Conservation (phyloP, 129 eudicot species). For the Solidago caesia region DNA sequence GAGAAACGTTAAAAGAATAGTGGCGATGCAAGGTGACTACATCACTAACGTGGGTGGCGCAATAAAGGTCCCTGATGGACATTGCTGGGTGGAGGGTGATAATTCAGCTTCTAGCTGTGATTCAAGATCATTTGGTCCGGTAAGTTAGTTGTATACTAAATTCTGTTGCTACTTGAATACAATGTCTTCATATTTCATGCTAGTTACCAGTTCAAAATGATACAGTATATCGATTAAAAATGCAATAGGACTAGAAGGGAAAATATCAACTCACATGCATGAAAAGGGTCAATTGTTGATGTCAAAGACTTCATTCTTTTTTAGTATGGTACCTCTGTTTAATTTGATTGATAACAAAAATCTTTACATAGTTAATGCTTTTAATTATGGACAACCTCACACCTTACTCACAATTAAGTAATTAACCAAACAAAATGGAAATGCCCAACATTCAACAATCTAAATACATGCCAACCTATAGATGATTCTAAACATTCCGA, state of each 20-base stretch:
- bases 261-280: not conserved
- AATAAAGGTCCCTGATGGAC: constrained; percentile 74
- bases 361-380: too few species aligned
- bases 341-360: too few species aligned
- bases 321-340: too few species aligned
- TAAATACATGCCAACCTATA: too few species aligned
- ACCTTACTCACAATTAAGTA: too few species aligned
- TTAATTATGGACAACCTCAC: too few species aligned
- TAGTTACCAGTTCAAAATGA: not conserved
- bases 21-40: constrained; percentile 88
- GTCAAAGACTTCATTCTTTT: too few species aligned
- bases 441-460: too few species aligned
- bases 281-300: too few species aligned
- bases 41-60: constrained; percentile 45
- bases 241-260: not conserved
- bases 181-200: not conserved
- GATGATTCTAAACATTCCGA: too few species aligned
- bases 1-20: constrained; percentile 75
- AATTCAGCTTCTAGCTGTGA: constrained; percentile 70
- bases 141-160: constrained; percentile 30
- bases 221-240: not conserved
- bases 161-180: not conserved
- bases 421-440: too few species aligned
- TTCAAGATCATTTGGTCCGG: constrained; percentile 82
- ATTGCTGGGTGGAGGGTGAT: constrained; percentile 98